Conservation (phyloP, 148 eudicot species). For the Diospyros lotus region DNA sequence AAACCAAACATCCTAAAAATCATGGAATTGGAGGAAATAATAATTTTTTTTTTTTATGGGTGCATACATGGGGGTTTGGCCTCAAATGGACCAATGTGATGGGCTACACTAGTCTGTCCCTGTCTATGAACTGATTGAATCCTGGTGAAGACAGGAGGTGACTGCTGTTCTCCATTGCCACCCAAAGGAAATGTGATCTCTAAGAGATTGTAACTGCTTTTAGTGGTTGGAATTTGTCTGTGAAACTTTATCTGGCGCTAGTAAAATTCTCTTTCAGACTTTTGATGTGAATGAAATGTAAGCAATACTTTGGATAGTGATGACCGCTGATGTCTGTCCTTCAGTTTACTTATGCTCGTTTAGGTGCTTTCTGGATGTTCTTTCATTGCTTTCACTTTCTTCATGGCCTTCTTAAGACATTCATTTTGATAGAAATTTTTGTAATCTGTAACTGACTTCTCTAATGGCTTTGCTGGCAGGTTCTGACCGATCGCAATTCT, state of each 20-base stretch:
- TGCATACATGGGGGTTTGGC: too few relatives aligned
- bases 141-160: not conserved
- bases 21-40: too few relatives aligned
- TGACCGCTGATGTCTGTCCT: not conserved
- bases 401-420: not conserved
- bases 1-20: too few relatives aligned
- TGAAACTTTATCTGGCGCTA: not conserved
- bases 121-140: too few relatives aligned
- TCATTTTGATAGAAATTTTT: not conserved
- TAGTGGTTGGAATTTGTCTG: conserved; percentile 6
- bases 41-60: too few relatives aligned
- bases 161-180: not conserved
- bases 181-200: too few relatives aligned
- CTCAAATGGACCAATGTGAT: not conserved
- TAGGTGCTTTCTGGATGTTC: not conserved
- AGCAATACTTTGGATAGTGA: not conserved
- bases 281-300: not conserved
- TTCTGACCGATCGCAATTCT: conserved; percentile 57
- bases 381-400: not conserved
- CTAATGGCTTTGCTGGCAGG: conserved; percentile 35
- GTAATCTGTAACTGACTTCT: not conserved
- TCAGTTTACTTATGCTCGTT: conserved; percentile 4
- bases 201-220: conserved; percentile 1
- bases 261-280: not conserved
- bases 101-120: not conserved